A percentile compares a stretch with the other conserved stretches of the same genome.
These are phyloP conservation scores for Aspergillus indologenus DNA, from an alignment of 495 filamentous ascomycete species.

Conservation along the genomic window DNA sequence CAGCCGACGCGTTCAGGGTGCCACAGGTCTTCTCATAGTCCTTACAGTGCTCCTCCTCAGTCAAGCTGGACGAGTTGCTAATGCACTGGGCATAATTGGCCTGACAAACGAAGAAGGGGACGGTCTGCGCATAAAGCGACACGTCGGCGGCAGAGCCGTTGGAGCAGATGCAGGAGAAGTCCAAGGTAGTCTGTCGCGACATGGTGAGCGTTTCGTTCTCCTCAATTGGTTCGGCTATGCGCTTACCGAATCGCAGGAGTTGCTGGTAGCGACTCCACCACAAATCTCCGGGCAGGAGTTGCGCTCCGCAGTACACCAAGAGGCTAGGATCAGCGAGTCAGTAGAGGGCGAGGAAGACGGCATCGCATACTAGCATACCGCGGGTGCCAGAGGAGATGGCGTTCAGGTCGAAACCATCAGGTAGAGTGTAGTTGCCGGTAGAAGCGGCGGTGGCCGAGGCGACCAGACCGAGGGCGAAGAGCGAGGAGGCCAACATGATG, in stretches of 20 bases:
- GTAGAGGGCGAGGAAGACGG: neutral
- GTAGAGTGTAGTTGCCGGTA: constrained; percentile 34
- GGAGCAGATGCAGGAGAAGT: constrained; percentile 52
- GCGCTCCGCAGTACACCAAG: constrained; percentile 46
- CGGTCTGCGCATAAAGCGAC: constrained; percentile 47
- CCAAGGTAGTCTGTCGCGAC: constrained; percentile 37
- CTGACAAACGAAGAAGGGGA: constrained; percentile 58
- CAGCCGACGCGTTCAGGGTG: constrained; percentile 42
- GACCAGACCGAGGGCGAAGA: constrained; percentile 33
- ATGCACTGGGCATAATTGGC: constrained; percentile 51
- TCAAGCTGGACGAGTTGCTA: constrained; percentile 40
- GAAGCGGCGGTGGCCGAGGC: constrained; percentile 26
- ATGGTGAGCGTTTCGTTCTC: neutral
- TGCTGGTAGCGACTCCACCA: constrained; percentile 36
- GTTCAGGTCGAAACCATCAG: constrained; percentile 38
- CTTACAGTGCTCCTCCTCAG: constrained; percentile 46
- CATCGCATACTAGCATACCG: constrained; percentile 23
- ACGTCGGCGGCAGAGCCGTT: constrained; percentile 53
- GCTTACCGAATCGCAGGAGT: constrained; percentile 46
- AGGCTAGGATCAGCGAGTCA: constrained; percentile 23
- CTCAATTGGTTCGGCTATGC: constrained; percentile 11
- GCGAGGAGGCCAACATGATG: constrained; percentile 26
- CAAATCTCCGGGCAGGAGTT: constrained; percentile 49
- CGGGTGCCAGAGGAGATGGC: constrained; percentile 24
- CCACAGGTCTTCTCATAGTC: constrained; percentile 39